Conservation (phyloP, 345 rosid genomes). For the Eucalyptus virginea region DNA sequence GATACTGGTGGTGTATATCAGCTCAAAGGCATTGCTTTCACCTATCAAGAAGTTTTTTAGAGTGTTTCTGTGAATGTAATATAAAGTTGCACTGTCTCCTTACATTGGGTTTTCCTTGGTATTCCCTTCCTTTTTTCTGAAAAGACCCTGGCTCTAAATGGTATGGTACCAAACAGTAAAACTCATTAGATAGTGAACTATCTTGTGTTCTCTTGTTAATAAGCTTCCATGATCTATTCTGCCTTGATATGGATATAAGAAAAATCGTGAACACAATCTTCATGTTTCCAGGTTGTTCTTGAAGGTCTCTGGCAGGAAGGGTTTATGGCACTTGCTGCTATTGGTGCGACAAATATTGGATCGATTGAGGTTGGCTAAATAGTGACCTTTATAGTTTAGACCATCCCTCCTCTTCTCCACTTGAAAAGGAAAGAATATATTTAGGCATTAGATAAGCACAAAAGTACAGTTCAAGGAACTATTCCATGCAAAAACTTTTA, state of each 20-base stretch:
- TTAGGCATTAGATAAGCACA: background rate
- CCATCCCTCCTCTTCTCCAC: background rate
- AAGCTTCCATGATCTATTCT: background rate
- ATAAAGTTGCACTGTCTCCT: background rate
- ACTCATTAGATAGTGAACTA: background rate
- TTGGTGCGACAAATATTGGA: conserved; percentile 95
- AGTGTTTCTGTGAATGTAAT: background rate
- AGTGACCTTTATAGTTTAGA: background rate
- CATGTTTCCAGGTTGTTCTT: conserved; percentile 65
- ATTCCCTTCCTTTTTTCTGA: background rate
- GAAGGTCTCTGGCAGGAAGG: conserved; percentile 91
- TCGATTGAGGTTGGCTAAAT: conserved; percentile 64
- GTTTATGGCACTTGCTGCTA: conserved; percentile 82
- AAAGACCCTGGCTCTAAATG: background rate
- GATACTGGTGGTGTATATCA: background rate
- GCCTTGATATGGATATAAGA: background rate
- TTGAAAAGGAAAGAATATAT: background rate
- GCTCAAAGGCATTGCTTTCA: background rate
- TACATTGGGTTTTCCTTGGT: background rate
- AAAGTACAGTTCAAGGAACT: background rate
- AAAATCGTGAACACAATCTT: background rate
- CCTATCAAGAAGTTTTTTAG: background rate
- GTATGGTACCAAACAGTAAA: background rate
- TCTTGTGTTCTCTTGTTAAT: background rate
- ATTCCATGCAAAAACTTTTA: background rate